phyloP scores from a whole-genome alignment of 202 grass and related monocot genomes.

The Eragrostis tef region DNA sequence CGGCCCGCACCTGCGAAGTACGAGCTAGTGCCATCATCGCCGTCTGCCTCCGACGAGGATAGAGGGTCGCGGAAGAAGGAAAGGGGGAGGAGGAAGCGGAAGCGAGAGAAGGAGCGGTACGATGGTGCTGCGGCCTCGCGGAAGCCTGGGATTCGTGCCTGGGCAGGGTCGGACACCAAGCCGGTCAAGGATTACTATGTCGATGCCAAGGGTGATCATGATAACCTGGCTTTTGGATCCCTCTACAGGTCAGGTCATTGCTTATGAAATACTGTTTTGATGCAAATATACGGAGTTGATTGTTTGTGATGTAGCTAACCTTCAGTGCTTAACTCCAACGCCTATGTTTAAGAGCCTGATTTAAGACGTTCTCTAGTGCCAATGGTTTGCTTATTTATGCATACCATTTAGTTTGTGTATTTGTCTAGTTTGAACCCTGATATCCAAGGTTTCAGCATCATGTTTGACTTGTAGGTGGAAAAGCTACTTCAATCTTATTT shows the following conservation, averaged over 20 bases:
- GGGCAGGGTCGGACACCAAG: conserved; percentile 67
- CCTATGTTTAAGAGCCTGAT: background rate
- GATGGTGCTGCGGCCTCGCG: conserved; percentile 49
- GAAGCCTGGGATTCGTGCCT: conserved; percentile 69
- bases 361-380: background rate
- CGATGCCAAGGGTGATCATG: conserved; percentile 76
- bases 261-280: background rate
- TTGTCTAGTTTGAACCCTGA: background rate
- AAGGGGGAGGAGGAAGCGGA: conserved; percentile 68
- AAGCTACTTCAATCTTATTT: background rate
- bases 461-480: conserved; percentile 16
- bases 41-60: conserved; percentile 62
- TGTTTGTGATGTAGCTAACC: conserved; percentile 15
- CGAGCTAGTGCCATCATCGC: conserved; percentile 67
- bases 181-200: conserved; percentile 85
- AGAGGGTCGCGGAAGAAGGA: conserved; percentile 42
- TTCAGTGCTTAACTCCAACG: background rate
- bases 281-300: conserved; percentile 27
- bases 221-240: conserved; percentile 90
- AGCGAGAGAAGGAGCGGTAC: conserved; percentile 52
- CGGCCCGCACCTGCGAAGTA: conserved; percentile 52
- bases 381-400: conserved; percentile 7
- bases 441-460: conserved; percentile 13
- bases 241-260: conserved; percentile 71
- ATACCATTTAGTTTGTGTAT: background rate